Conservation (phyloP, 2,329 filamentous ascomycete genomes). For the Aspergillus candidus region DNA sequence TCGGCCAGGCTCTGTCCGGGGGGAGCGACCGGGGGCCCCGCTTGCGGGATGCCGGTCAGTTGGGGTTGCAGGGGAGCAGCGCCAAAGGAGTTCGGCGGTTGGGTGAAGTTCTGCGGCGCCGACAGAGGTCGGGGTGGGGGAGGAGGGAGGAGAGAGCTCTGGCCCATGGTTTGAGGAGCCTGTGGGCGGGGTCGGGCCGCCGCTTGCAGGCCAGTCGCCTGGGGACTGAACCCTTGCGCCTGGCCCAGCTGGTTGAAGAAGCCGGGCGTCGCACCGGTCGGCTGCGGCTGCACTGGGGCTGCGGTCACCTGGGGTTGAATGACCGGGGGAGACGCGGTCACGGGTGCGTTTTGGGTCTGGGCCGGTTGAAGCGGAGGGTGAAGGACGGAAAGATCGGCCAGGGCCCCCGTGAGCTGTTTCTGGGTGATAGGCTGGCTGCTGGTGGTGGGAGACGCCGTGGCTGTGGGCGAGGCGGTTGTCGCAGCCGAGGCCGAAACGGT, state of each 20-base stretch:
- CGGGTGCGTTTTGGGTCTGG: conserved; percentile 42
- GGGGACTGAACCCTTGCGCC: conserved; percentile 25
- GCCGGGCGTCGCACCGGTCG: conserved; percentile 41
- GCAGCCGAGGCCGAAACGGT: conserved; percentile 31
- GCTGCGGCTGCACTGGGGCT: conserved; percentile 38
- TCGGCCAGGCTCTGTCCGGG: conserved; percentile 73
- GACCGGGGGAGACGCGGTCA: conserved; percentile 38
- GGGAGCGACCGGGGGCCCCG: conserved; percentile 55
- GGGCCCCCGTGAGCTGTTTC: conserved; percentile 57
- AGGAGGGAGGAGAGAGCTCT: conserved; percentile 63
- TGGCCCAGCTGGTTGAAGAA: conserved; percentile 47
- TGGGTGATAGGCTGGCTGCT: conserved; percentile 18
- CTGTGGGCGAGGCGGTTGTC: conserved; percentile 15
- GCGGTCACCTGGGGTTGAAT: conserved; percentile 35
- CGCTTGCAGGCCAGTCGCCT: conserved; percentile 36
- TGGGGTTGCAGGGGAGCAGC: conserved; percentile 75
- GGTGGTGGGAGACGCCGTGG: conserved; percentile 31
- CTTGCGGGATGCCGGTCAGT: conserved; percentile 65
- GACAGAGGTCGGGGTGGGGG: conserved; percentile 78
- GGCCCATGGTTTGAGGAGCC: conserved; percentile 58
- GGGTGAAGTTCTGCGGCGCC: conserved; percentile 71
- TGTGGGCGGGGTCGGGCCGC: conserved; percentile 62
- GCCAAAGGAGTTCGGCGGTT: conserved; percentile 65
- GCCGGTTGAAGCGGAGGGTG: conserved; percentile 54
- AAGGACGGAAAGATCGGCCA: conserved; percentile 63